Base-by-base conservation (phyloP, 2,329 filamentous ascomycete genomes). In the Akanthomyces uredinophilus region DNA sequence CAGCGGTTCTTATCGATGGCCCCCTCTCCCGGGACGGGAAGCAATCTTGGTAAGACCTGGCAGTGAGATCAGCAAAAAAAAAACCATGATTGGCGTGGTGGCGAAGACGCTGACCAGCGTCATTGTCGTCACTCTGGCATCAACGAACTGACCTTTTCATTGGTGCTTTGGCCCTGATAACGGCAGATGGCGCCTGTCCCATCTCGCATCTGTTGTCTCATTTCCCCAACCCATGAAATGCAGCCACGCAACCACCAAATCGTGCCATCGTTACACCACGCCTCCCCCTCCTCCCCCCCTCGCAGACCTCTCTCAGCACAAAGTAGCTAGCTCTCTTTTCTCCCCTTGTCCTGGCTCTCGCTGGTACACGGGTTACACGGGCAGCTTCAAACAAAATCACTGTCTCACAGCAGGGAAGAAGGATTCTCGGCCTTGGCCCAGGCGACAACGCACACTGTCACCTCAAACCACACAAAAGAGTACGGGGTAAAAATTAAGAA, bases 311-410 rank as follows among this genome's bases (percentile, higher is more conserved):
- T n/a, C n/a, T n/a, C n/a, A n/a, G n/a, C 22, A 32, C 52, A 37
- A 35, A 57, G 14, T 11, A n/a, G 27, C 24, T 58, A 50, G 55
- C 56, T 32, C 18, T 37, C 49, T 37, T 46, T 24, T 32, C 47
- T 37, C 41, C 37, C 56, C 47, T 43, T 51, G 18, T 24, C 22
- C 47, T 58, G 29, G n/a, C 29, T 47, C 22, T n/a, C 29, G 16
- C 37, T 24, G 18, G 16, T 35, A 51, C 43, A 57, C 43, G 11
- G 37, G 37, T 16, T 14, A 5, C 37, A 39, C 37, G 14, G 35
- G 35, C 35, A 49, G 43, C 29, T 58, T 16, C 57, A 60, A 46
- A 46, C 47, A 60, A 53, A 60, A 60, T 60, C 27, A 60, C 27
- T 52, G 57, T 60, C 57, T 60, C 49, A 53, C 49, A 49, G 5